Conservation (phyloP, 2,329 filamentous ascomycete species). For the Fusarium odoratissimum region DNA sequence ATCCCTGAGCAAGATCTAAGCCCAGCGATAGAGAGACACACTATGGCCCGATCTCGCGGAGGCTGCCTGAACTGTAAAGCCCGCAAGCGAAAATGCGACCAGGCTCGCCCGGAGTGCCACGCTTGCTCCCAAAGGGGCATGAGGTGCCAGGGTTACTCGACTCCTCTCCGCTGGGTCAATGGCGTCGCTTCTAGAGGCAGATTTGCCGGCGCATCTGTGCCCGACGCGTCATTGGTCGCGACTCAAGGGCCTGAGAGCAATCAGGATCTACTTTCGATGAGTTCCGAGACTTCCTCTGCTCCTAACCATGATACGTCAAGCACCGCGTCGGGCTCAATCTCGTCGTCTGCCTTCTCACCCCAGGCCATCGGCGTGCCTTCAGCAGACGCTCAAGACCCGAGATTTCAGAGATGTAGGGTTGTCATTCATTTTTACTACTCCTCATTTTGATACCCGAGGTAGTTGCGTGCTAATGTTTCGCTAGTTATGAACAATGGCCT, state of each 20-base stretch:
- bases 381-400: conserved; percentile 20
- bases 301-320: conserved; percentile 21
- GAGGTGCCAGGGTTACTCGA: conserved; percentile 38
- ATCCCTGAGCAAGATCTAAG: neutral
- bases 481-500: conserved; percentile 38
- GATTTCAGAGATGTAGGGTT: conserved; percentile 34
- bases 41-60: conserved; percentile 40
- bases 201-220: conserved; percentile 37
- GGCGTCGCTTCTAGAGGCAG: conserved; percentile 42
- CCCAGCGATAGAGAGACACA: neutral
- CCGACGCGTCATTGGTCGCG: conserved; percentile 20
- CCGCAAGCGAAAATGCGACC: conserved; percentile 44
- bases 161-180: conserved; percentile 41
- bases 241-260: neutral
- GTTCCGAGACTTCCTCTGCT: conserved; percentile 12
- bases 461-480: neutral
- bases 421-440: conserved; percentile 5
- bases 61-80: conserved; percentile 44
- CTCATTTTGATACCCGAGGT: conserved; percentile 1
- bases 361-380: neutral
- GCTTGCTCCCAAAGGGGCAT: conserved; percentile 37
- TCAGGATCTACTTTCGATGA: neutral
- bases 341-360: conserved; percentile 22
- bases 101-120: conserved; percentile 34
- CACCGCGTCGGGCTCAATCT: neutral